Evolutionary conservation across 306 rosid species (phyloP), one percentile per base, ranked within the genome.

Genomic region (Psophocarpus tetragonolobus): DNA sequence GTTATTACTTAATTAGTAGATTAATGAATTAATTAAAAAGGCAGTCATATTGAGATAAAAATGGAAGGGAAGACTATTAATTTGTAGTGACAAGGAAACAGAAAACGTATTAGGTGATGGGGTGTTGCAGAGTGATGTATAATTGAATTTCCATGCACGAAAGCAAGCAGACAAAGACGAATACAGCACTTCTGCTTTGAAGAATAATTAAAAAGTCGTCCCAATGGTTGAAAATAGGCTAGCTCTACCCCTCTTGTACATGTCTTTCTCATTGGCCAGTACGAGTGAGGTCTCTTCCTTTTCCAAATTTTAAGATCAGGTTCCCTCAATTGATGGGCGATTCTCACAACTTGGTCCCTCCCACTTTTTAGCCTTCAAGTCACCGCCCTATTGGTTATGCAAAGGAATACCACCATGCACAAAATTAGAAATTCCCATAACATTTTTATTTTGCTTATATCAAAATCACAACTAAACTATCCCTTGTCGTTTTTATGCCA

Each of bases 281-380:
- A 42, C 29, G 75, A 53, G 17, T 12, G 8, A 56, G 82, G 77
- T 83, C 81, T 63, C 69, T 30, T 35, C 61, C 44, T 58, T 83
- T 67, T 78, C 69, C 75, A 57, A 65, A 32, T 54, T 24, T 57
- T 33, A 26, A 63, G 58, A 64, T 63, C 35, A 76, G 53, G 3
- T 67, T 41, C 56, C 56, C 54, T 8, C 23, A 14, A 67, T 68
- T 42, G 15, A 48, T 47, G 75, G 75, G 30, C 51, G 35, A 67
- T 67, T 3, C 54, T 73, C 80, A 10, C 42, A 18, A 4, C 50
- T 62, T 41, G 57, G 47, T 63, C 82, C 82, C n/a, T n/a, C n/a
- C n/a, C n/a, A n/a, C n/a, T 68, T 78, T 57, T 9, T 33, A 13
- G 80, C 26, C 1, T 11, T 10, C 73, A 83, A 78, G 61, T 58